Base-by-base conservation (phyloP, 495 filamentous ascomycete genomes). In the Annulohypoxylon stygium region DNA sequence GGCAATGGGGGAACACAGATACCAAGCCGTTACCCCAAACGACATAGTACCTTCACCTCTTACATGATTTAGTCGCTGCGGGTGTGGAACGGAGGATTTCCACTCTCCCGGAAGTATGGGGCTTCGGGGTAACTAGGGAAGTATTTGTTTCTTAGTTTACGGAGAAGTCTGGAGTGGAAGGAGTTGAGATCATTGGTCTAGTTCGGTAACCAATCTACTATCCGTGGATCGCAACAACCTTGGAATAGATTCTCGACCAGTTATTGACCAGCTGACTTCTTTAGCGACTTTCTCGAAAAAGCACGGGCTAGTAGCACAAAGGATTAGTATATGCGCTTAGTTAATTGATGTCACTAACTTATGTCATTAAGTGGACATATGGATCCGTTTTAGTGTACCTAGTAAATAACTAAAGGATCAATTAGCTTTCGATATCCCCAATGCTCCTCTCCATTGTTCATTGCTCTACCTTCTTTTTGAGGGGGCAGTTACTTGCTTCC, bases 71-170 rank as follows among this genome's bases (percentile, higher is more conserved):
- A 43, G 57, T 43, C 20, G 47, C 47, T 23, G n/a, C 36, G 9
- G 45, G 25, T 45, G 45, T 61, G 50, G 45, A 63, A 47, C 57
- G 48, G 45, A 50, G 48, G 25, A 74, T 74, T 64, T 67, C 72
- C 72, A 65, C 72, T 75, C 33, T 58, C 36, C 64, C 72, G 72
- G 64, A 70, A 16, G 51, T 45, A 71, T 67, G 72, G 67, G 67
- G 61, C 41, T 50, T 65, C 60, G 48, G 61, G 50, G 61, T 30
- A 68, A 48, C 30, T 34, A 45, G 37, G 37, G 50, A 16, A 37
- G 26, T 12, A 14, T 23, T 33, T 66, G 20, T 8, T 12, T 54
- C 47, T 43, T 53, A 63, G 36, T 45, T 61, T 54, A 61, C 34
- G 57, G 61, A 37, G 39, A 54, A 61, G 36, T 57, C 50, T 33